phyloP scores from a whole-genome alignment of 495 filamentous ascomycete genomes.

The Aspergillus sparsus region DNA sequence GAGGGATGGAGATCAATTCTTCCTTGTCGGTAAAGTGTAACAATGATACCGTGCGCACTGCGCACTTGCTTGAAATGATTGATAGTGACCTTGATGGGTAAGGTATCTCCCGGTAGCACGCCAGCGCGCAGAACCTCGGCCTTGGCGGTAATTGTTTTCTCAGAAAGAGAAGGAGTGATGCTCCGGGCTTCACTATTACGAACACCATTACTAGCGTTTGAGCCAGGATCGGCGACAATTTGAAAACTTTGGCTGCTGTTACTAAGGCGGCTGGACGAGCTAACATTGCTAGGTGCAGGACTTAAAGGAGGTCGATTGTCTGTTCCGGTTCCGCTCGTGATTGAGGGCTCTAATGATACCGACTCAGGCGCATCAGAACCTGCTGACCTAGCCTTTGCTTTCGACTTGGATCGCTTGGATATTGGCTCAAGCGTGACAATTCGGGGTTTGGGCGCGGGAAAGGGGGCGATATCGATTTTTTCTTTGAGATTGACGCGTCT shows the following conservation, averaged over 20 bases:
- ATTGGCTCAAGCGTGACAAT: conserved; percentile 80
- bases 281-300: conserved; percentile 63
- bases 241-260: conserved; percentile 59
- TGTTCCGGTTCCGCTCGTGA: conserved; percentile 29
- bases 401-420: conserved; percentile 55
- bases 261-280: conserved; percentile 61
- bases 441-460: conserved; percentile 62
- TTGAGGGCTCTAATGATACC: conserved; percentile 36
- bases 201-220: conserved; percentile 38
- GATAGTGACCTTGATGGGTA: conserved; percentile 78
- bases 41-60: conserved; percentile 87
- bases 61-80: conserved; percentile 84
- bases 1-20: conserved; percentile 85
- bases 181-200: conserved; percentile 48
- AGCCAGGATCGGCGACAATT: conserved; percentile 41
- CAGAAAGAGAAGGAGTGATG: conserved; percentile 41
- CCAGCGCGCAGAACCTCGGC: conserved; percentile 80
- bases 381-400: conserved; percentile 38
- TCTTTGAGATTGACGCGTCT: conserved; percentile 78
- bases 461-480: conserved; percentile 61
- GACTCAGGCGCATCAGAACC: conserved; percentile 41
- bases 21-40: conserved; percentile 89
- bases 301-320: conserved; percentile 49
- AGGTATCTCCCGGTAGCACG: conserved; percentile 79
- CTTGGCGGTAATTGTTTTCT: conserved; percentile 82